Evolutionary conservation across 2,329 filamentous ascomycete genomes (phyloP), one percentile per base, ranked within the genome.

Genomic region (Fusarium sp.): DNA sequence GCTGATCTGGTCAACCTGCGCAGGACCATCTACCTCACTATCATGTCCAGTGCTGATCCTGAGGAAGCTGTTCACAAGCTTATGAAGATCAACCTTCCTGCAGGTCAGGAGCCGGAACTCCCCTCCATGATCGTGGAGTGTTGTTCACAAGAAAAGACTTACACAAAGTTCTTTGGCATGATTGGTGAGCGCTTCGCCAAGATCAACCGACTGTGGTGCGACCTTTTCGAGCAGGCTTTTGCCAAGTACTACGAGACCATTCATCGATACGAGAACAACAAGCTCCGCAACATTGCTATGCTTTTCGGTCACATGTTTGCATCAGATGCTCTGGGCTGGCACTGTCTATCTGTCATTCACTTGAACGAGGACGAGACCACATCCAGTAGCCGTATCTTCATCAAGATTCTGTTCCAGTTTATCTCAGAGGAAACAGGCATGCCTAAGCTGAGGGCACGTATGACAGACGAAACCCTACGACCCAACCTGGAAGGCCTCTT

Each of bases 61-160:
- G 96, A 99, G 81, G 96, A 99, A 88, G 94, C 93, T 63, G 94
- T 93, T 63, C 96, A 99, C 84, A 99, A 98, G 82, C 86, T 99
- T 70, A 96, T 98, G 89, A 94, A 93, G 81, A 91, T 99, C 77
- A 93, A 93, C 68, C 86, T 99, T 12, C 96, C 96, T 2, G 84
- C 89, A 15, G 96, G 96, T 6, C 88, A 95, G 76, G 96, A 99
- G 79, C 86, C 90, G 8, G 96, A 99, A 79, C 85, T 99, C 43
- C 94, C 94, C 2, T 97, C 93, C 23, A 99, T 99, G 96, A 90
- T 99, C 57, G 91, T 99, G 70, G 96, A 99, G 80, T 97, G 94
- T 78, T 97, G 94, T 79, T 95, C 93, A 28, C 96, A 99, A 80
- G 94, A 98, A 79, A 93, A 94, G 74, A 98, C 96, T 2, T 99